Base-by-base conservation (phyloP, 441 rosid species). In the Erodium trifolium region DNA sequence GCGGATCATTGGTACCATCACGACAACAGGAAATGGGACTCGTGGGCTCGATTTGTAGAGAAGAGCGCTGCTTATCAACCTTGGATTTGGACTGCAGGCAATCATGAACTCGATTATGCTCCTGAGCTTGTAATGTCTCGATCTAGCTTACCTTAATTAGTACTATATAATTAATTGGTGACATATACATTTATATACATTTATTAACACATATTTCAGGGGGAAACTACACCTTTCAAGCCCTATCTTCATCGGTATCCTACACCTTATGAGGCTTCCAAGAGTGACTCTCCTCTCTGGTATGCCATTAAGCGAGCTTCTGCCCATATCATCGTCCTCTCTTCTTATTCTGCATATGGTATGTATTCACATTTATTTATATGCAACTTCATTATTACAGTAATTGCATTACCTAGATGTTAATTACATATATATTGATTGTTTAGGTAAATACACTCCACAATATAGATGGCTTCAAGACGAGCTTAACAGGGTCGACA, bases 281-380 rank as follows among this genome's bases (percentile, higher is more conserved):
- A 72, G 43, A 87, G 95, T 49, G 77, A 79, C 18, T 80, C 86
- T 73, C 91, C 87, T 0, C 82, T 87, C 45, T 88, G 91, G 91
- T 86, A 86, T 73, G 84, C 94, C 29, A 76, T 88, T 35, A 82
- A 76, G 81, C 71, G 86, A 16, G 90, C 27, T 2, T 23, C 27
- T 2, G 27, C 27, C 0, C 27, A 23, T 23, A 23, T 23, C 27
- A 23, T 23, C 87, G 83, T 85, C n/a, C 81, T 87, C 55, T 85
- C 92, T 29, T 85, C 88, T n/a, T 89, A 87, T 68, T 89, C 92
- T 0, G 89, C 92, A 11, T 89, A 67, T 27, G 80, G 90, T 86
- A 77, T 37, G 73, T 62, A 23, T 23, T 23, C 27, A 23, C 27
- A 23, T 23, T 23, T 23, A 23, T 23, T 23, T 23, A 23, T 23